Evolutionary conservation across 2,329 filamentous ascomycete species (phyloP).

Genomic region (Scytalidium sp.): DNA sequence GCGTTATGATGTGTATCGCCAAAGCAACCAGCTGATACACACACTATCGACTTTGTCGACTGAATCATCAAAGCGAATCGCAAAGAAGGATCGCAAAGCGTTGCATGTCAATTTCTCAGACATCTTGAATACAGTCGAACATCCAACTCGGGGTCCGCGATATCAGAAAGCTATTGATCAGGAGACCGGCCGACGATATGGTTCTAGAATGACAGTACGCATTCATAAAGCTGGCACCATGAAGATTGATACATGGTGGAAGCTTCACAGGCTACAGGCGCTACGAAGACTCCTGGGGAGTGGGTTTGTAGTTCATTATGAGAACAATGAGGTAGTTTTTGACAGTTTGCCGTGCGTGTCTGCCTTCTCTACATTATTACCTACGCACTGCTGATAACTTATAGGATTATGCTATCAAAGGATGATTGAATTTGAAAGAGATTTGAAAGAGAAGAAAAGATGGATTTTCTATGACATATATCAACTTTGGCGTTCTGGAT

Average conservation of each 20-base stretch:
- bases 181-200: conserved; percentile 56
- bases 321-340: conserved; percentile 58
- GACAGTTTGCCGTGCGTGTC: conserved; percentile 48
- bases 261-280: conserved; percentile 60
- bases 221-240: conserved; percentile 58
- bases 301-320: conserved; percentile 61
- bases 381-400: neutral
- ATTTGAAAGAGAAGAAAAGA: too few relatives aligned
- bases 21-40: conserved; percentile 57
- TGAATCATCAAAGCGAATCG: conserved; percentile 57
- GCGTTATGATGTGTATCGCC: conserved; percentile 65
- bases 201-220: conserved; percentile 58
- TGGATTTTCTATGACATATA: neutral
- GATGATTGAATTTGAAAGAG: neutral
- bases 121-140: conserved; percentile 63
- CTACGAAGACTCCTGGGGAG: conserved; percentile 58
- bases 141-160: conserved; percentile 62
- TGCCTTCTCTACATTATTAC: neutral
- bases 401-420: conserved; percentile 1
- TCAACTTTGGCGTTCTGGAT: neutral
- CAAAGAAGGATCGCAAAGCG: conserved; percentile 63
- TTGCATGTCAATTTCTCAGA: conserved; percentile 66
- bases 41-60: conserved; percentile 58
- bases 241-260: conserved; percentile 72
- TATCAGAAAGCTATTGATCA: conserved; percentile 63